Conservation (phyloP, 1,284 basidiomycete genomes). For the Naganishia liquefaciens region DNA sequence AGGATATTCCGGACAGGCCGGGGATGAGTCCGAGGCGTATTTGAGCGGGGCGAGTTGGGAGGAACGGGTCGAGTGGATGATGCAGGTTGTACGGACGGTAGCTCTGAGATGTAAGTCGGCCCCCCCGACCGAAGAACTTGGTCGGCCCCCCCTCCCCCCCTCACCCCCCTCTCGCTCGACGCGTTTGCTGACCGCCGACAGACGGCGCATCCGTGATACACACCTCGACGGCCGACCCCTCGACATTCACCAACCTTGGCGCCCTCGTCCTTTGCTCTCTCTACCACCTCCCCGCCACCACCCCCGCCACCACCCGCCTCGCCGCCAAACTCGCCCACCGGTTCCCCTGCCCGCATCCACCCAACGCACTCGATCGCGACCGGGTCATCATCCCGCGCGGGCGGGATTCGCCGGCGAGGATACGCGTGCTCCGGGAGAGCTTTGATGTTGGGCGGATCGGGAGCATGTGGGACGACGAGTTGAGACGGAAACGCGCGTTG, state of each 20-base stretch:
- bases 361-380: conserved; percentile 90
- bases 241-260: conserved; percentile 76
- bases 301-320: conserved; percentile 52
- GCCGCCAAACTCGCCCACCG: conserved; percentile 60
- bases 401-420: conserved; percentile 99
- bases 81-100: conserved; percentile 88
- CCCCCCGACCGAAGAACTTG: neutral
- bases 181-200: conserved; percentile 48
- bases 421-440: conserved; percentile 81
- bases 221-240: conserved; percentile 72
- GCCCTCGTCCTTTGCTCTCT: conserved; percentile 83
- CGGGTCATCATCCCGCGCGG: conserved; percentile 88
- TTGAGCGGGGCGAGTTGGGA: conserved; percentile 80
- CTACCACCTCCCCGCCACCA: conserved; percentile 60
- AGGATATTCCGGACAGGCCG: conserved; percentile 57
- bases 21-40: conserved; percentile 11
- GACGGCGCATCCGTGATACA: conserved; percentile 93
- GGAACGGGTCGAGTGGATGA: conserved; percentile 90
- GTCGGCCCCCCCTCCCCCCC: neutral
- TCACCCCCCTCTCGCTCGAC: no score
- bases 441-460: conserved; percentile 82
- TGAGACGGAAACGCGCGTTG: conserved; percentile 43
- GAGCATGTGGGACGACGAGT: conserved; percentile 71
- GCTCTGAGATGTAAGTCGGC: conserved; percentile 78
- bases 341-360: conserved; percentile 81